These are phyloP conservation scores for Inga laurina DNA, from an alignment of 306 rosid genomes.

Conservation along the genomic window DNA sequence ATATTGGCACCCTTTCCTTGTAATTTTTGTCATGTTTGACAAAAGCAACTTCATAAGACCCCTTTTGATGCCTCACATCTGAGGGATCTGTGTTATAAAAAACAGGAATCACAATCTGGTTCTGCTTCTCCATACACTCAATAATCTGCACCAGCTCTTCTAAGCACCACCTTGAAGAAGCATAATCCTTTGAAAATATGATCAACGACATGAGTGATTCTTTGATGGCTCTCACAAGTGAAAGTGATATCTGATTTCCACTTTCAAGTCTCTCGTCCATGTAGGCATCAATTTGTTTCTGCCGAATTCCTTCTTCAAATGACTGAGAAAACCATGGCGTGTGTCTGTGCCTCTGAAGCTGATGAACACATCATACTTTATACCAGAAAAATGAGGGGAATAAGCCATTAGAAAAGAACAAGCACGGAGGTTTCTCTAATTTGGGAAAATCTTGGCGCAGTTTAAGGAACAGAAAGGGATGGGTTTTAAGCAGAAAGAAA, in stretches of 20 bases:
- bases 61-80: constrained; percentile 12
- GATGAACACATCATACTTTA: background rate
- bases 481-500: background rate
- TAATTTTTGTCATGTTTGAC: background rate
- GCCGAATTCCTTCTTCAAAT: background rate
- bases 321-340: background rate
- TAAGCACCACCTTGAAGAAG: too few species aligned
- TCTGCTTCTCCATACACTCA: background rate
- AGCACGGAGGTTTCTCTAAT: background rate
- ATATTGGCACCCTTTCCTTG: background rate
- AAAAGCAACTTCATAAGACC: constrained; percentile 4
- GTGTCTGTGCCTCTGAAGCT: constrained; percentile 15
- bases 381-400: background rate
- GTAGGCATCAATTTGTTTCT: background rate
- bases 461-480: background rate
- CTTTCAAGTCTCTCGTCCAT: background rate
- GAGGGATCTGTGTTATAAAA: constrained; percentile 11
- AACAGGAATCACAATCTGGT: constrained; percentile 2
- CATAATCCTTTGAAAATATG: constrained; percentile 6
- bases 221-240: constrained; percentile 1
- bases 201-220: constrained; percentile 1
- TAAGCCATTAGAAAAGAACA: background rate
- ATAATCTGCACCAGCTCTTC: too few species aligned
- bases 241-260: constrained; percentile 4
- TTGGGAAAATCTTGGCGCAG: background rate